Evolutionary conservation across 768 basidiomycete species (phyloP).

Genomic region (Mycena vitilis): DNA sequence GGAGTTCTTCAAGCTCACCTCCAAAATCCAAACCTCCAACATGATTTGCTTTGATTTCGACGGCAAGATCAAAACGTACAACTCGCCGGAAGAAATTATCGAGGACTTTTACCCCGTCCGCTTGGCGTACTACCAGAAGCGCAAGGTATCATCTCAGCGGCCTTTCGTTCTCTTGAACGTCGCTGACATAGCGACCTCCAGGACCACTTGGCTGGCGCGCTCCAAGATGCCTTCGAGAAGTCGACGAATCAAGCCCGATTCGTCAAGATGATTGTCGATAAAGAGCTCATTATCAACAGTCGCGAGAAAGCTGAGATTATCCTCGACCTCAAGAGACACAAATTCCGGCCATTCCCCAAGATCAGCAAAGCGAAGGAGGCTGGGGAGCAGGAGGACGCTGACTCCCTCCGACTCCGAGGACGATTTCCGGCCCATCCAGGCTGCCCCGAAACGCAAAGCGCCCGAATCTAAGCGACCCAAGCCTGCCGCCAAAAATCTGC

Average conservation of each 20-base stretch:
- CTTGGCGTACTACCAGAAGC: constrained; percentile 92
- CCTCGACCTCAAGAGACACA: constrained; percentile 79
- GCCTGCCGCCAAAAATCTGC: constrained; percentile 35
- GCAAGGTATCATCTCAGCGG: constrained; percentile 84
- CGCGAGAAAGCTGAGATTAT: constrained; percentile 92
- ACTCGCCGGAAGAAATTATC: constrained; percentile 89
- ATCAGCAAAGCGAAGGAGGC: constrained; percentile 71
- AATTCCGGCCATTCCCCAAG: constrained; percentile 96
- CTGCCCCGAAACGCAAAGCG: constrained; percentile 57
- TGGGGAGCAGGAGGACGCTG: constrained; percentile 70
- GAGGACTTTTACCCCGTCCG: constrained; percentile 93
- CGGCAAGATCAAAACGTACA: constrained; percentile 95
- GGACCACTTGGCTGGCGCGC: constrained; percentile 87
- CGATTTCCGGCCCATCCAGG: constrained; percentile 62
- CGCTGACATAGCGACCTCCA: constrained; percentile 45
- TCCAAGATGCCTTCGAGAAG: constrained; percentile 84
- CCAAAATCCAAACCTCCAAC: constrained; percentile 89
- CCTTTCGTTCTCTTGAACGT: too few species aligned
- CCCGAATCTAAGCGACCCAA: constrained; percentile 33
- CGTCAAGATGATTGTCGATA: constrained; percentile 94
- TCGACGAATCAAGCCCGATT: constrained; percentile 96
- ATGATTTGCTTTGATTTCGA: constrained; percentile 99
- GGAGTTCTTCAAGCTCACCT: constrained; percentile 91
- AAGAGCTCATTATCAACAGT: constrained; percentile 82
- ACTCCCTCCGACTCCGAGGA: constrained; percentile 57